phyloP scores from a whole-genome alignment of 2,329 filamentous ascomycete species.

The Boeremia exigua region DNA sequence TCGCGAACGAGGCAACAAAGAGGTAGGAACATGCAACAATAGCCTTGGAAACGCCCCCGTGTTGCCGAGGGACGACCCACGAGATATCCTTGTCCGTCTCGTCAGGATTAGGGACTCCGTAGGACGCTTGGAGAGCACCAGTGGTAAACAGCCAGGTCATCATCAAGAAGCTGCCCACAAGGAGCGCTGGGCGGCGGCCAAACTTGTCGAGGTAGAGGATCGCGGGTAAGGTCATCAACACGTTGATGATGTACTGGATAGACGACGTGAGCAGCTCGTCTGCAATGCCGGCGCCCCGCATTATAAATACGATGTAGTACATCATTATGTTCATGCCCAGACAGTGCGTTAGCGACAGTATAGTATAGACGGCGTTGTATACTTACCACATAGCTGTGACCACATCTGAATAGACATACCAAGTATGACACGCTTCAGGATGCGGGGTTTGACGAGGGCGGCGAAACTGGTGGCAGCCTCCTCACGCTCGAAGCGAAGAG shows the following conservation, averaged over 20 bases:
- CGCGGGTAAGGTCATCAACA: conserved; percentile 64
- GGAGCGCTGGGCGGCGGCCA: conserved; percentile 63
- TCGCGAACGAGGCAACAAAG: conserved; percentile 53
- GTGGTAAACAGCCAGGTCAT: conserved; percentile 66
- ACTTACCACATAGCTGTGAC: conserved; percentile 57
- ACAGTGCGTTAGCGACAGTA: neutral
- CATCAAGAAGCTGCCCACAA: conserved; percentile 64
- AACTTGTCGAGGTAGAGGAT: conserved; percentile 66
- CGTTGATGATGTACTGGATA: conserved; percentile 70
- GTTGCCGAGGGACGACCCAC: conserved; percentile 63
- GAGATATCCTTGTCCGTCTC: conserved; percentile 53
- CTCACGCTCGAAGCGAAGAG: conserved; percentile 61
- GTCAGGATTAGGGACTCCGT: conserved; percentile 54
- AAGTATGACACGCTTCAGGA: conserved; percentile 63
- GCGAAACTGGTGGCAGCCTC: conserved; percentile 57
- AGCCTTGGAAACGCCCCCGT: conserved; percentile 61
- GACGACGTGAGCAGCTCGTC: conserved; percentile 65
- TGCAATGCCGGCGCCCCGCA: conserved; percentile 63
- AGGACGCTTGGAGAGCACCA: conserved; percentile 65
- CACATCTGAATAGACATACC: conserved; percentile 51
- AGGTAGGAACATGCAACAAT: conserved; percentile 55
- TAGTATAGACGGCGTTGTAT: conserved; percentile 39
- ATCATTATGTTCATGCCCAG: conserved; percentile 66
- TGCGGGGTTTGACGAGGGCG: conserved; percentile 58
- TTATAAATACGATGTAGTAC: conserved; percentile 65